phyloP scores from a whole-genome alignment of 495 filamentous ascomycete species.

The Evansstolkia leycettana region DNA sequence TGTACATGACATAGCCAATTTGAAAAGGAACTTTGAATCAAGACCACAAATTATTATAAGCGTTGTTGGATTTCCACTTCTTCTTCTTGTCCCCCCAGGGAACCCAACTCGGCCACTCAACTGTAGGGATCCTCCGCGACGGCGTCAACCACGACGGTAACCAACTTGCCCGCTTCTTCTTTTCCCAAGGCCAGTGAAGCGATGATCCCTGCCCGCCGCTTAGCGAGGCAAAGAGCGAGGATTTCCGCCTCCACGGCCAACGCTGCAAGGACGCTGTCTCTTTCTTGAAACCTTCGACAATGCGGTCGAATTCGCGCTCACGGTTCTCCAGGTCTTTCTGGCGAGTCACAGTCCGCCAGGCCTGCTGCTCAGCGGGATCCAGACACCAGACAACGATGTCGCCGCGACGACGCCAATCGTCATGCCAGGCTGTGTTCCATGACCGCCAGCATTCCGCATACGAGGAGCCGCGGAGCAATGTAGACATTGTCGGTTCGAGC shows the following conservation, averaged over 20 bases:
- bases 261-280: constrained; percentile 4
- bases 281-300: constrained; percentile 17
- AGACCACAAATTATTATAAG: too few relatives aligned
- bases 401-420: constrained; percentile 76
- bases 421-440: constrained; percentile 75
- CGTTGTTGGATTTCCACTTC: too few relatives aligned
- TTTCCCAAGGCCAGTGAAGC: constrained; percentile 2
- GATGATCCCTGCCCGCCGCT: background rate
- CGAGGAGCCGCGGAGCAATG: constrained; percentile 36
- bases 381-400: constrained; percentile 76
- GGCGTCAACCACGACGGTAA: background rate
- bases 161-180: background rate
- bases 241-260: constrained; percentile 4
- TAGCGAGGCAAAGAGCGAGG: constrained; percentile 1
- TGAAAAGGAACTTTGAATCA: too few relatives aligned
- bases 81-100: too few relatives aligned
- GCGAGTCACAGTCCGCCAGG: constrained; percentile 16
- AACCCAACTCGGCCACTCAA: too few relatives aligned
- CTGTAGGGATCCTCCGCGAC: background rate
- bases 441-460: constrained; percentile 62
- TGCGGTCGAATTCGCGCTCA: constrained; percentile 26
- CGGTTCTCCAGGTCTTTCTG: constrained; percentile 12
- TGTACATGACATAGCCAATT: too few relatives aligned
- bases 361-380: constrained; percentile 21
- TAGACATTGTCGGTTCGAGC: constrained; percentile 38